phyloP scores from a whole-genome alignment of 768 basidiomycete species.

The Tricholoma sp. region DNA sequence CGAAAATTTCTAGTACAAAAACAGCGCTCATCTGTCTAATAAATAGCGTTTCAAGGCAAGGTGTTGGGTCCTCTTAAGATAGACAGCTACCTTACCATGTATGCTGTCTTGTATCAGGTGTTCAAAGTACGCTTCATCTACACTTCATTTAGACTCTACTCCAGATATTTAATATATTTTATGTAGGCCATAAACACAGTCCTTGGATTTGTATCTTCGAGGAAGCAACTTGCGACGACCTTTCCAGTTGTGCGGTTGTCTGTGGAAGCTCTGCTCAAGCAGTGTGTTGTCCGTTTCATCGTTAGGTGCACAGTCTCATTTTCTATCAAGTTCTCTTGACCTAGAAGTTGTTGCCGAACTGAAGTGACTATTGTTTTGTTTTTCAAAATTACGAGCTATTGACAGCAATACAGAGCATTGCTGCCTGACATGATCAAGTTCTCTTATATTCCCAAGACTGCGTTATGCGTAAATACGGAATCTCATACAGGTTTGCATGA shows the following conservation, averaged over 20 bases:
- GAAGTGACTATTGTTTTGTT: conserved; percentile 47
- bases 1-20: conserved; percentile 5
- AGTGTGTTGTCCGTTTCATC: conserved; percentile 36
- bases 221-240: conserved; percentile 76
- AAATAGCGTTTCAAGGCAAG: conserved; percentile 57
- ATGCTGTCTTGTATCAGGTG: conserved; percentile 6
- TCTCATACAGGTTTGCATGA: conserved; percentile 21
- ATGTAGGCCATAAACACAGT: conserved; percentile 82
- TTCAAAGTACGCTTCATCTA: conserved; percentile 28
- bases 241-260: conserved; percentile 71
- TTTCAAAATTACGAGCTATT: neutral
- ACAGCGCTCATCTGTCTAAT: neutral
- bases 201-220: conserved; percentile 78
- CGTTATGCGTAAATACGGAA: conserved; percentile 51
- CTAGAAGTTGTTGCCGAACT: conserved; percentile 76
- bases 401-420: conserved; percentile 49
- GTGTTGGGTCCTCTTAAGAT: neutral
- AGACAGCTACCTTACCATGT: neutral
- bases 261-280: conserved; percentile 75
- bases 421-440: conserved; percentile 78
- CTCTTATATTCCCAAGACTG: conserved; percentile 66
- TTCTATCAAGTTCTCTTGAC: conserved; percentile 60
- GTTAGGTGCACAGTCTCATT: conserved; percentile 2
- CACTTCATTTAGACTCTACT: neutral
- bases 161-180: neutral